phyloP scores from a whole-genome alignment of 1,139 yeast genomes.

The Yamadazyma pseudoaaseri region DNA sequence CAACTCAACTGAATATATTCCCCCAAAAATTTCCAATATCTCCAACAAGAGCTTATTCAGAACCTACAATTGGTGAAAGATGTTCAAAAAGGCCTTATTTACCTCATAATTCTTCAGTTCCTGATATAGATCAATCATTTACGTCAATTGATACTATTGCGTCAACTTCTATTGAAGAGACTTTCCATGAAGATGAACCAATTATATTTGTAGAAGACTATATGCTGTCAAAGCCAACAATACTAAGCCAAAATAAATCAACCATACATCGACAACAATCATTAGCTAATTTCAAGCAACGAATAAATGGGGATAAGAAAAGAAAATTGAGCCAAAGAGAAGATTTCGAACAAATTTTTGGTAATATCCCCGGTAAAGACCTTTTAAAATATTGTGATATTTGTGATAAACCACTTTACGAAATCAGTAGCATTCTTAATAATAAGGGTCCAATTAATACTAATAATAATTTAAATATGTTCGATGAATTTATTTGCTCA shows the following conservation, averaged over 20 bases:
- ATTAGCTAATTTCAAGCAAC: slow-evolving; percentile 39
- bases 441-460: slow-evolving; percentile 19
- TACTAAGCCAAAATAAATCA: neutral
- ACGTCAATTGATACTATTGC: slow-evolving; percentile 18
- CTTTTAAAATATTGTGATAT: slow-evolving; percentile 54
- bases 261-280: slow-evolving; percentile 25
- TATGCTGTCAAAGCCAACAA: slow-evolving; percentile 17
- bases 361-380: slow-evolving; percentile 40
- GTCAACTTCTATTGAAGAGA: slow-evolving; percentile 17
- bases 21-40: slow-evolving; percentile 2
- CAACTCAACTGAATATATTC: slow-evolving; percentile 3
- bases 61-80: neutral
- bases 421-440: slow-evolving; percentile 49
- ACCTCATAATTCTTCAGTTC: neutral
- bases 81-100: neutral
- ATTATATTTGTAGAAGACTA: slow-evolving; percentile 55
- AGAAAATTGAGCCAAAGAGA: slow-evolving; percentile 19
- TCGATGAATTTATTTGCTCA: slow-evolving; percentile 61
- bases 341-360: slow-evolving; percentile 40
- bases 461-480: slow-evolving; percentile 12
- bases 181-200: slow-evolving; percentile 36
- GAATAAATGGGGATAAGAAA: slow-evolving; percentile 13
- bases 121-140: slow-evolving; percentile 5
- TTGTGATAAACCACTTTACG: slow-evolving; percentile 68
- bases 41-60: slow-evolving; percentile 1